Evolutionary conservation across 352 stramenopile genomes (phyloP), one percentile per base, ranked within the genome.

Genomic region (Pythium apleroticum): DNA sequence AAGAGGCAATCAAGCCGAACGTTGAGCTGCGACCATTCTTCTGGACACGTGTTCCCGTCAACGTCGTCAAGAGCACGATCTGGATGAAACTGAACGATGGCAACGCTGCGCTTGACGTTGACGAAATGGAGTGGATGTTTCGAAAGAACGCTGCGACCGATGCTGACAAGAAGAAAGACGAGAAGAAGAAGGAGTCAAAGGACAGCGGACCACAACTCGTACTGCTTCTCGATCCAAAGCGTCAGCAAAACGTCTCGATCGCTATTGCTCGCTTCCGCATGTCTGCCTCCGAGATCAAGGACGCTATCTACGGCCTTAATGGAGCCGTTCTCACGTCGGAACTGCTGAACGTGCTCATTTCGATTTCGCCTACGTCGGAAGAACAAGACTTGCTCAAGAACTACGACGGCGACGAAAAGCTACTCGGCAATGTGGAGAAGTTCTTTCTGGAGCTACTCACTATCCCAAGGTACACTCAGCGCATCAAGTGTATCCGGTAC

Each of bases 221-320:
- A 8, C 73, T 94, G 24, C 76, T 99, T 17, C 91, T 99, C 52
- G 97, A 99, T 67, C 84, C 92, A 2, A 99, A 99, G 74, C 87
- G 94, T 25, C 93, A 97, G 39, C 97, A 99, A 74, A 99, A 99
- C 80, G 95, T 98, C 1, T 96, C 93, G n/a, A 99, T 99, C 43
- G 96, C 97, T 19, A 95, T 99, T 55, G 95, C 95, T 27, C 89
- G 96, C 33, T 91, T 99, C 52, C 91, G 97, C 33, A 97, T 99
- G 84, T 96, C 88, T 58, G 84, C 86, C 0, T 66, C 79, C 1
- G 86, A 96, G 60, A 92, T 97, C 53, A 92, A 95, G 56, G 79
- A 83, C 11, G 89, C 89, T 20, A 92, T 97, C 25, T 91, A 95
- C 27, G 72, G 77, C 12, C 73, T 97, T 11, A 85, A 97, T 65